Percentiles rank a stretch among this genome's conserved stretches.
Evolutionary conservation across 1,139 yeast genomes (phyloP).

Genomic region (Yamadazyma friedrichii): DNA sequence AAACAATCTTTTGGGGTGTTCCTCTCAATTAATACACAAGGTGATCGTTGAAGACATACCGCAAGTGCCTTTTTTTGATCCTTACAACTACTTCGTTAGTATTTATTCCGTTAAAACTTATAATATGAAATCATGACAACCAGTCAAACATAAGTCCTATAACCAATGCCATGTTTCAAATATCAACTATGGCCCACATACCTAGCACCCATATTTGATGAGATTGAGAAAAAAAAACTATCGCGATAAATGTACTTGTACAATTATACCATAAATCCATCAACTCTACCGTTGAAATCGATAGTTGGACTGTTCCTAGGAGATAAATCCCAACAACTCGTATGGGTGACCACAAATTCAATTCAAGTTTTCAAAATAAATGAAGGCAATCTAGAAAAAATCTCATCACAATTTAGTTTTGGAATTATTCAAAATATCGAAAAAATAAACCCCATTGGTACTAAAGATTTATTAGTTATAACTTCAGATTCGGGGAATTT

Average conservation of each 20-base stretch:
- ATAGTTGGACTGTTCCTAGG: conserved; percentile 71
- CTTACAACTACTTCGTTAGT: conserved; percentile 61
- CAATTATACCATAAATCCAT: conserved; percentile 61
- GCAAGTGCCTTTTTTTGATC: conserved; percentile 94
- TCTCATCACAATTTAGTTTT: conserved; percentile 50
- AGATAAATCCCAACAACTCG: conserved; percentile 58
- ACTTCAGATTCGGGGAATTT: conserved; percentile 83
- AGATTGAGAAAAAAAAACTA: not conserved
- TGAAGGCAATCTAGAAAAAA: conserved; percentile 51
- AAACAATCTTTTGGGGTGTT: conserved; percentile 88
- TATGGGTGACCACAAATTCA: conserved; percentile 54
- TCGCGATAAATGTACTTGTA: conserved; percentile 50
- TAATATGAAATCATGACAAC: too few relatives aligned
- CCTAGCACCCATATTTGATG: conserved; percentile 19
- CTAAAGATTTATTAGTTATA: conserved; percentile 59
- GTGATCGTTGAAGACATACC: conserved; percentile 90
- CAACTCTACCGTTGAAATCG: conserved; percentile 52
- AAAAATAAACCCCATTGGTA: conserved; percentile 51
- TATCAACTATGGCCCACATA: conserved; percentile 9
- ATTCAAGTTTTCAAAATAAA: conserved; percentile 55
- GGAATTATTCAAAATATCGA: conserved; percentile 58
- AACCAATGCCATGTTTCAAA: too few relatives aligned
- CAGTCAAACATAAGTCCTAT: too few relatives aligned
- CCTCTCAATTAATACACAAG: conserved; percentile 89
- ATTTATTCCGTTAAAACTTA: not conserved